phyloP scores from a whole-genome alignment of 2,329 filamentous ascomycete genomes.

The Colletotrichum navitas region DNA sequence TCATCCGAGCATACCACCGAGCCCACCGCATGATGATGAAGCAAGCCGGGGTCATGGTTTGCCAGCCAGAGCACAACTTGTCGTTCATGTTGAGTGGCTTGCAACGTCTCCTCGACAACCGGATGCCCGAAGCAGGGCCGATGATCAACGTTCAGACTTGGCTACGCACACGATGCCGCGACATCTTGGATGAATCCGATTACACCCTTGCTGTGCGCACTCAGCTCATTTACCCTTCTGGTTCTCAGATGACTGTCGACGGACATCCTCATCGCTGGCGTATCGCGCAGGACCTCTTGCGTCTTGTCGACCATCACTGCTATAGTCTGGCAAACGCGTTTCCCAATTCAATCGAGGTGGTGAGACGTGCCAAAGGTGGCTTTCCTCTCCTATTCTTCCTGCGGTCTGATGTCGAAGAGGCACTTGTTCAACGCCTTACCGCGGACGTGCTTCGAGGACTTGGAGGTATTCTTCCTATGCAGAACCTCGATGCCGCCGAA shows the following conservation, averaged over 20 bases:
- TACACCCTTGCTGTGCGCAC: constrained; percentile 66
- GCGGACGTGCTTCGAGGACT: constrained; percentile 53
- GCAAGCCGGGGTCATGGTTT: constrained; percentile 66
- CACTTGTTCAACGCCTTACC: constrained; percentile 55
- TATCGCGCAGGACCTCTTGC: constrained; percentile 56
- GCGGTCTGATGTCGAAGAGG: constrained; percentile 59
- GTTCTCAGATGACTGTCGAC: constrained; percentile 61
- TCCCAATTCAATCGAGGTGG: constrained; percentile 61
- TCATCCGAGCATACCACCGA: constrained; percentile 54
- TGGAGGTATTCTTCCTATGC: constrained; percentile 49
- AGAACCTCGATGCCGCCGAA: constrained; percentile 49
- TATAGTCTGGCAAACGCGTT: constrained; percentile 53
- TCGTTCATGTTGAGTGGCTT: constrained; percentile 74
- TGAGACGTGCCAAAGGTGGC: constrained; percentile 50
- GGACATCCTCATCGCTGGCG: constrained; percentile 67
- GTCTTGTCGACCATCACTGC: constrained; percentile 55
- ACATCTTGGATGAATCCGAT: constrained; percentile 76
- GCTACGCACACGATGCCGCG: constrained; percentile 63
- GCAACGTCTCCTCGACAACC: constrained; percentile 65
- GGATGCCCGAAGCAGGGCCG: constrained; percentile 53
- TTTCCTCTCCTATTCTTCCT: constrained; percentile 72
- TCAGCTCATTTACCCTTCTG: constrained; percentile 69
- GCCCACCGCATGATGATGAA: constrained; percentile 56
- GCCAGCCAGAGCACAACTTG: constrained; percentile 73
- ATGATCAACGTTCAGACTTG: constrained; percentile 67